A percentile compares a stretch with the other conserved stretches of the same genome.
Conservation (phyloP, 2,329 filamentous ascomycete genomes). For the Aspergillus latus region DNA sequence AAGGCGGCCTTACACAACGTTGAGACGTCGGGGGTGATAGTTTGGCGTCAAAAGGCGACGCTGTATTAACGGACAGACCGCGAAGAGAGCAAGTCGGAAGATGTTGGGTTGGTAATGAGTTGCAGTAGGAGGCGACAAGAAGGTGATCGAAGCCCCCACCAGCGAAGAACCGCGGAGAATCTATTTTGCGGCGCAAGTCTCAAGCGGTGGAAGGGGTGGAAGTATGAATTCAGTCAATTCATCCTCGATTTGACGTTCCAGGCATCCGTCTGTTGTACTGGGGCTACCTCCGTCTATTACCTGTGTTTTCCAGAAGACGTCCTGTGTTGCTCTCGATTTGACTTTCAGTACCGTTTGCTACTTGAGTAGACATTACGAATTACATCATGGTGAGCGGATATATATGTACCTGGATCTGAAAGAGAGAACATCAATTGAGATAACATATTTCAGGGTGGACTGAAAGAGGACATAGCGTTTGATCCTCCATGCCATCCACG, state of each 20-base stretch:
- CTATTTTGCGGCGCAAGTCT: conserved; percentile 36
- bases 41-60: background rate
- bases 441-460: conserved; percentile 31
- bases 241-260: background rate
- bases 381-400: conserved; percentile 30
- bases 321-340: too few species aligned
- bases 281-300: background rate
- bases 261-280: background rate
- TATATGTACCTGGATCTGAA: conserved; percentile 4
- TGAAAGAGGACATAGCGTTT: conserved; percentile 69
- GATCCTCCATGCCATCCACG: conserved; percentile 82
- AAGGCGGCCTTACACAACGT: conserved; percentile 4
- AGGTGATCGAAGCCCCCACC: conserved; percentile 30
- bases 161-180: conserved; percentile 37
- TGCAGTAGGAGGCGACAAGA: conserved; percentile 16
- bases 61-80: conserved; percentile 10
- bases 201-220: background rate
- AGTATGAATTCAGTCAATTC: conserved; percentile 2
- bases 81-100: conserved; percentile 17
- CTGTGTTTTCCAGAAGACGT: too few species aligned
- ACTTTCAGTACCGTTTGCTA: background rate
- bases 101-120: background rate
- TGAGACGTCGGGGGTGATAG: background rate
- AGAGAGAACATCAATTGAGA: background rate
- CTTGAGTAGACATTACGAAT: conserved; percentile 8